phyloP scores from a whole-genome alignment of 352 stramenopile genomes.

The Phytophthora fragariae region DNA sequence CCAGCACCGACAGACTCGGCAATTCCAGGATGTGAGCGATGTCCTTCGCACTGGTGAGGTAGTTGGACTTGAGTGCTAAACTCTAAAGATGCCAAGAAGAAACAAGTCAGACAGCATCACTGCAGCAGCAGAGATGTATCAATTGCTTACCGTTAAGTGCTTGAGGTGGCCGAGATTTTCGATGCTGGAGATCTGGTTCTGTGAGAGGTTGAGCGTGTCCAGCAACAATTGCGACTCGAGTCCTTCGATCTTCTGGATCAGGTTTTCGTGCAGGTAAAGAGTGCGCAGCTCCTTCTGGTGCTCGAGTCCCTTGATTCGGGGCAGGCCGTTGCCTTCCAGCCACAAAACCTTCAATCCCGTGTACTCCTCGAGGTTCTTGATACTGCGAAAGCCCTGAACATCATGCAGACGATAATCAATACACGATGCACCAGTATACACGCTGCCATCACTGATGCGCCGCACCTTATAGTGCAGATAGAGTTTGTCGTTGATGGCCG shows the following conservation, averaged over 20 bases:
- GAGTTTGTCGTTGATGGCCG: slow-evolving; percentile 95
- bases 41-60: slow-evolving; percentile 65
- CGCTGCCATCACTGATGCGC: neutral
- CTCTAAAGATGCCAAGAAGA: slow-evolving; percentile 39
- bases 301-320: slow-evolving; percentile 91
- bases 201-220: slow-evolving; percentile 84
- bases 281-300: slow-evolving; percentile 88
- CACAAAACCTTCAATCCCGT: slow-evolving; percentile 94
- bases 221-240: slow-evolving; percentile 63
- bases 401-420: neutral
- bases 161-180: slow-evolving; percentile 82
- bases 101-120: neutral
- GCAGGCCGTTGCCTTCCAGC: slow-evolving; percentile 94
- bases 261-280: slow-evolving; percentile 96
- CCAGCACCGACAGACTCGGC: slow-evolving; percentile 75
- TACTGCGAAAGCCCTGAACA: slow-evolving; percentile 86
- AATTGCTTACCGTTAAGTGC: slow-evolving; percentile 56
- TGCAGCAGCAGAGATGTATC: slow-evolving; percentile 26
- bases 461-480: slow-evolving; percentile 97
- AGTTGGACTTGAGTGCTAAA: slow-evolving; percentile 81
- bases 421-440: neutral
- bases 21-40: slow-evolving; percentile 71
- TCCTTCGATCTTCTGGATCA: slow-evolving; percentile 93
- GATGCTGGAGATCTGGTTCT: slow-evolving; percentile 84
- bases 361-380: slow-evolving; percentile 96